Percentiles rank a stretch among this genome's conserved stretches.
phyloP scores from a whole-genome alignment of 441 rosid genomes.

The Erodium chrysanthum region DNA sequence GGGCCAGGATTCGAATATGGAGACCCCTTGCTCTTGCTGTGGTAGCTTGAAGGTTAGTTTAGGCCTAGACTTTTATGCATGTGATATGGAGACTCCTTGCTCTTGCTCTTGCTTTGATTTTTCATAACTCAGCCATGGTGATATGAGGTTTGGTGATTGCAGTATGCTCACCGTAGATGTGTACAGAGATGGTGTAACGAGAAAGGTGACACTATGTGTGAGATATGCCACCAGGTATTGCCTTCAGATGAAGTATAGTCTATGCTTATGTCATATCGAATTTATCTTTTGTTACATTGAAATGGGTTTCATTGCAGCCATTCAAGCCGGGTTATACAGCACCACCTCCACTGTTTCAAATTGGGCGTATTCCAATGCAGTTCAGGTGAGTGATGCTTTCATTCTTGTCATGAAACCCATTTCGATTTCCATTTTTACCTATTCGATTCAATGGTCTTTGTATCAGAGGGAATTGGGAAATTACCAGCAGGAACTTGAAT shows the following conservation, averaged over 20 bases:
- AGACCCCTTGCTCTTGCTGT: conserved; percentile 80
- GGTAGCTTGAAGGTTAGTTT: conserved; percentile 78
- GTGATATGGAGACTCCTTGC: too few relatives aligned
- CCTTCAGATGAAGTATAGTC: background rate
- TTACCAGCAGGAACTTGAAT: conserved; percentile 42
- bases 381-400: conserved; percentile 36
- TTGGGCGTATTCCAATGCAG: conserved; percentile 63
- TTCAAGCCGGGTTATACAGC: conserved; percentile 83
- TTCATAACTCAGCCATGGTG: background rate
- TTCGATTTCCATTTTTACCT: background rate
- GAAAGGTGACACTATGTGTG: conserved; percentile 67
- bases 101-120: background rate
- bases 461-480: conserved; percentile 66
- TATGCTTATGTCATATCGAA: background rate
- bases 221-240: conserved; percentile 67
- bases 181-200: conserved; percentile 78
- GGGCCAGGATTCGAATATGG: conserved; percentile 77
- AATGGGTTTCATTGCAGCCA: conserved; percentile 34
- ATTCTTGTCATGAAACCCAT: conserved; percentile 4
- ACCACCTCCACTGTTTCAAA: conserved; percentile 64
- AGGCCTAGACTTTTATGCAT: background rate
- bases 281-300: background rate
- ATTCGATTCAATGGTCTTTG: conserved; percentile 8
- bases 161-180: conserved; percentile 73
- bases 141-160: conserved; percentile 19